These are phyloP conservation scores for Jacaranda copaia DNA, from an alignment of 257 asterid species.

Conservation along the genomic window DNA sequence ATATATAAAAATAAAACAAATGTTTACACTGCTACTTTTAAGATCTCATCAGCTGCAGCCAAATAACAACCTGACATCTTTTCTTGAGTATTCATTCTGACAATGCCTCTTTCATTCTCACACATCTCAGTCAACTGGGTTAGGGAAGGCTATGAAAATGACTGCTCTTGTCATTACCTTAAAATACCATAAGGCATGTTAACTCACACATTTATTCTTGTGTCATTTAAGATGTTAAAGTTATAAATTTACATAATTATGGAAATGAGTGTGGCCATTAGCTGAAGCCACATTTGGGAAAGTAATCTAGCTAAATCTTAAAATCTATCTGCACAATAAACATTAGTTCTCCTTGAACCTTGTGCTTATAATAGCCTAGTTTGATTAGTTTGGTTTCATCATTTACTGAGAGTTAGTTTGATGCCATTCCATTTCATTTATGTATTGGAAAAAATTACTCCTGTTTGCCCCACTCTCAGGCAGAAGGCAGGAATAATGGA, in stretches of 20 bases:
- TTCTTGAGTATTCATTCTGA: neutral
- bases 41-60: neutral
- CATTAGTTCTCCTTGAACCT: neutral
- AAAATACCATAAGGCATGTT: constrained; percentile 1
- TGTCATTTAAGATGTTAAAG: neutral
- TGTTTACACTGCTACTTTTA: constrained; percentile 8
- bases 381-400: constrained; percentile 9
- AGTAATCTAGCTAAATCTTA: constrained; percentile 1
- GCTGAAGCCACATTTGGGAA: constrained; percentile 22
- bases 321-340: constrained; percentile 1
- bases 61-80: neutral
- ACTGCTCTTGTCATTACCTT: neutral
- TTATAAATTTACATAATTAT: constrained; percentile 9
- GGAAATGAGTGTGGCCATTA: neutral
- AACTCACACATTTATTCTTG: constrained; percentile 14
- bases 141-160: neutral
- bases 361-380: constrained; percentile 17
- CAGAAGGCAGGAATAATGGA: constrained; percentile 73
- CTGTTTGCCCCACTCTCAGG: constrained; percentile 53
- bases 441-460: constrained; percentile 21
- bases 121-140: constrained; percentile 3
- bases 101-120: neutral
- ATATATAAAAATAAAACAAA: too few species aligned
- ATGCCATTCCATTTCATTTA: constrained; percentile 28
- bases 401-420: constrained; percentile 10